Evolutionary conservation across 2,329 filamentous ascomycete species (phyloP).

Genomic region (Ascochyta viciae-villosae): DNA sequence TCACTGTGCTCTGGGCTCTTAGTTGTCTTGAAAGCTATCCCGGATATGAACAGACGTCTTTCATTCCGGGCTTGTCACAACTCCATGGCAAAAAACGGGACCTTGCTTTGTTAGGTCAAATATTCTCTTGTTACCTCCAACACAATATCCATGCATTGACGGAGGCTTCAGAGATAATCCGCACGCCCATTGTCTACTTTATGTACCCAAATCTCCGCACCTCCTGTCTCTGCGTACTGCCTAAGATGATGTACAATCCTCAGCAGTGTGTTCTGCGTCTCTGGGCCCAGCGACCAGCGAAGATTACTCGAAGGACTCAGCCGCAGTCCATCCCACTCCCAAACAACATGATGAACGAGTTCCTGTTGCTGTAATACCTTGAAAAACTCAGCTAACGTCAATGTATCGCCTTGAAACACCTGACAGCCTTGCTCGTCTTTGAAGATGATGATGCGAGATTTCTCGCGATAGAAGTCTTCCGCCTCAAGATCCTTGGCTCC

Average conservation of each 20-base stretch:
- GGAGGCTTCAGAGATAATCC: too few species aligned
- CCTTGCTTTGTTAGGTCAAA: too few species aligned
- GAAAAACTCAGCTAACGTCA: background rate
- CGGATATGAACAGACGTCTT: too few species aligned
- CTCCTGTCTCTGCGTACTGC: background rate
- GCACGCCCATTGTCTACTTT: background rate
- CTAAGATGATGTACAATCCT: background rate
- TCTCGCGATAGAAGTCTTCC: background rate
- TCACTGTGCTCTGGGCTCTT: too few species aligned
- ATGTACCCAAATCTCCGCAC: background rate
- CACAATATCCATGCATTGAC: too few species aligned
- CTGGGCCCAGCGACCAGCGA: background rate
- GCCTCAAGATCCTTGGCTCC: background rate
- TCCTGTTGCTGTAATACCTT: background rate
- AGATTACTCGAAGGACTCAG: background rate
- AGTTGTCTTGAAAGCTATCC: too few species aligned
- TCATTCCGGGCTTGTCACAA: too few species aligned
- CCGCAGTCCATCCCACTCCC: constrained; percentile 7
- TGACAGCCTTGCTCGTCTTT: background rate
- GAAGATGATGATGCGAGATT: background rate
- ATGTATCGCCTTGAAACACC: background rate
- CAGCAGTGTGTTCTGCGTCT: background rate
- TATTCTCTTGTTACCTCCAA: too few species aligned
- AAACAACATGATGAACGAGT: background rate
- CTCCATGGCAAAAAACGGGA: too few species aligned